Percentiles rank a stretch among this genome's conserved stretches.
phyloP scores from a whole-genome alignment of 306 rosid genomes.

The Sicyos edulis region DNA sequence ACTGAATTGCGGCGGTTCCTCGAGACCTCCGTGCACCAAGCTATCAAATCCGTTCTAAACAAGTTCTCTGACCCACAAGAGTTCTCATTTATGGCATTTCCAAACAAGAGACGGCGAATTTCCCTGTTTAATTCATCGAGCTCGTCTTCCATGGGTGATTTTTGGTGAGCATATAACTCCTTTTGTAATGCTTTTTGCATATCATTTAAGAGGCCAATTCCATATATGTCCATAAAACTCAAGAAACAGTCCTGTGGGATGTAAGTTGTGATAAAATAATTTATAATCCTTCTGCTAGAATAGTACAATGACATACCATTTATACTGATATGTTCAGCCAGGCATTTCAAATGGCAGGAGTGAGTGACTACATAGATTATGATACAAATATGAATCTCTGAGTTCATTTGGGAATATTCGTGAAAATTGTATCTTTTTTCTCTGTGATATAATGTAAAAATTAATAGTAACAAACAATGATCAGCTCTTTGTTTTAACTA shows the following conservation, averaged over 20 bases:
- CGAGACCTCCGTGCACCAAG: constrained; percentile 48
- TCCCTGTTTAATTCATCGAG: constrained; percentile 24
- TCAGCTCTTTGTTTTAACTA: neutral
- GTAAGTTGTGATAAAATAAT: neutral
- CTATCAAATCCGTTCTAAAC: constrained; percentile 47
- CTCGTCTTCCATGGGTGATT: constrained; percentile 35
- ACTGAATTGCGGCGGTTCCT: constrained; percentile 38
- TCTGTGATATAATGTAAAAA: neutral
- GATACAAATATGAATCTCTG: constrained; percentile 9
- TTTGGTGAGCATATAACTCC: constrained; percentile 27
- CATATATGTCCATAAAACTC: constrained; percentile 10
- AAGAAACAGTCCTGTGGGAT: neutral
- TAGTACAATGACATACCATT: constrained; percentile 5
- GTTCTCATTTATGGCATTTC: constrained; percentile 15
- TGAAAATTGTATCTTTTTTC: constrained; percentile 3
- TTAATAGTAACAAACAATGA: neutral
- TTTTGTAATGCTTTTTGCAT: constrained; percentile 6
- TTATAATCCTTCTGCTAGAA: constrained; percentile 10
- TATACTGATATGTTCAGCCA: neutral
- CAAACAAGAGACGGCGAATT: constrained; percentile 30
- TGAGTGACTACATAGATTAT: neutral
- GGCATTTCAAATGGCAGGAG: constrained; percentile 8
- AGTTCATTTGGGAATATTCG: neutral
- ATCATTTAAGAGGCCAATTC: neutral
- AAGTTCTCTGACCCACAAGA: constrained; percentile 42